These are phyloP conservation scores for Sporodiniella umbellata DNA, from an alignment of 371 early-diverging fungal genomes.

Conservation along the genomic window DNA sequence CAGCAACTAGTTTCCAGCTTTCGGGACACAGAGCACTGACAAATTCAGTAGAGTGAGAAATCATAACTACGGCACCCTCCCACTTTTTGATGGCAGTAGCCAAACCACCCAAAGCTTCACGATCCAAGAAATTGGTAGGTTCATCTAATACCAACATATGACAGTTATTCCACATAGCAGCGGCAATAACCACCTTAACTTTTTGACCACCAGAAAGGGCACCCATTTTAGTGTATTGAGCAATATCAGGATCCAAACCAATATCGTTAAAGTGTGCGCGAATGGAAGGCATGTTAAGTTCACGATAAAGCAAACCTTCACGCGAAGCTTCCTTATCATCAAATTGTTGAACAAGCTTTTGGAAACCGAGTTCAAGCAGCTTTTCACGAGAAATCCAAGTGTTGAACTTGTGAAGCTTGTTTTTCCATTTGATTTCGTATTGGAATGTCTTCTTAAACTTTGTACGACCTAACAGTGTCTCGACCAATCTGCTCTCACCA, in stretches of 20 bases:
- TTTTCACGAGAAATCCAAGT: constrained; percentile 71
- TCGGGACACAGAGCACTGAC: constrained; percentile 78
- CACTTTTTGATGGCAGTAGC: constrained; percentile 77
- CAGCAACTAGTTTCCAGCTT: constrained; percentile 72
- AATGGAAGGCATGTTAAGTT: constrained; percentile 61
- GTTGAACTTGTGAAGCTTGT: constrained; percentile 65
- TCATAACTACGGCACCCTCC: constrained; percentile 86
- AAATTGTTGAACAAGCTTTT: constrained; percentile 72
- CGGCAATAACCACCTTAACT: constrained; percentile 83
- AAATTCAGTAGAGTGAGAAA: constrained; percentile 85
- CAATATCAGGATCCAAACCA: constrained; percentile 78
- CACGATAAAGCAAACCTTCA: constrained; percentile 70
- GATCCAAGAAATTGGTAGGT: constrained; percentile 90
- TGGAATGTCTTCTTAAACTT: constrained; percentile 82
- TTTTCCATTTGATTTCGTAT: constrained; percentile 81
- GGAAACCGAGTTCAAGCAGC: constrained; percentile 70
- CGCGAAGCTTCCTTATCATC: constrained; percentile 80
- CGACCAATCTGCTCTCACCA: constrained; percentile 59
- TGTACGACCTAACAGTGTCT: constrained; percentile 67
- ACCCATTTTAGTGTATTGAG: constrained; percentile 67
- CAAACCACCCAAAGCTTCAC: constrained; percentile 82
- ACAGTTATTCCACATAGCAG: constrained; percentile 81
- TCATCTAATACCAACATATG: constrained; percentile 83
- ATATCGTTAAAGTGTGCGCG: constrained; percentile 69
- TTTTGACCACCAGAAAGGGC: constrained; percentile 87